These are phyloP conservation scores for Candida awuae DNA, from an alignment of 805 yeast species.

Conservation along the genomic window DNA sequence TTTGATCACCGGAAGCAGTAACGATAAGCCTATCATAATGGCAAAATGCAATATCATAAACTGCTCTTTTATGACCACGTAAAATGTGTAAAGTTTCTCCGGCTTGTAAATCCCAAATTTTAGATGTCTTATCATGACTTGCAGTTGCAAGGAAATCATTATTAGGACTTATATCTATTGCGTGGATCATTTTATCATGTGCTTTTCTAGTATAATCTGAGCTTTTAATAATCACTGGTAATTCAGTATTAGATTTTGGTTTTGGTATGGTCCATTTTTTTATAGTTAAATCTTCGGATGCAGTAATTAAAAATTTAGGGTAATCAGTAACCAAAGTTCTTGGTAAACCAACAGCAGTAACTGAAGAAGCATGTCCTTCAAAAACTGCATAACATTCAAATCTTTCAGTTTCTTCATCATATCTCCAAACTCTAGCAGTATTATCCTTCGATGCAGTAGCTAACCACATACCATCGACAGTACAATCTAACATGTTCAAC, in stretches of 20 bases:
- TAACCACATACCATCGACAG: slow-evolving; percentile 79
- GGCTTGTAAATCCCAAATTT: slow-evolving; percentile 76
- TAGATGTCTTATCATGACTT: slow-evolving; percentile 86
- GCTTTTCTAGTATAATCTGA: slow-evolving; percentile 91
- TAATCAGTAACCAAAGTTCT: slow-evolving; percentile 33
- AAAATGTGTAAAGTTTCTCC: slow-evolving; percentile 84
- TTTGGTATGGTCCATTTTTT: slow-evolving; percentile 77
- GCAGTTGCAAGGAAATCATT: slow-evolving; percentile 87
- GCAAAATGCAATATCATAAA: slow-evolving; percentile 86
- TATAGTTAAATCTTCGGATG: slow-evolving; percentile 75
- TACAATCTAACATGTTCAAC: slow-evolving; percentile 69
- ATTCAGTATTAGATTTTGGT: slow-evolving; percentile 14
- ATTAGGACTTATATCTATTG: slow-evolving; percentile 84
- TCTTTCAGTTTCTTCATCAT: slow-evolving; percentile 33
- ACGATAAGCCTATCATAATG: slow-evolving; percentile 67
- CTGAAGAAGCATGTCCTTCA: slow-evolving; percentile 81
- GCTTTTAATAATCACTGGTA: slow-evolving; percentile 34
- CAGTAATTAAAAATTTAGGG: slow-evolving; percentile 74
- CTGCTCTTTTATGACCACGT: slow-evolving; percentile 87
- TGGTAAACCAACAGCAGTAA: slow-evolving; percentile 75
- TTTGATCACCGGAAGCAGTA: slow-evolving; percentile 85
- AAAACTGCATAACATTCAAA: slow-evolving; percentile 52
- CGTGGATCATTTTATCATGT: slow-evolving; percentile 92
- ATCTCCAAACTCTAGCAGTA: slow-evolving; percentile 78
- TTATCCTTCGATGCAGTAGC: slow-evolving; percentile 89